Evolutionary conservation across 2,329 filamentous ascomycete species (phyloP).

Genomic region (Aaosphaeria pasadenensis): DNA sequence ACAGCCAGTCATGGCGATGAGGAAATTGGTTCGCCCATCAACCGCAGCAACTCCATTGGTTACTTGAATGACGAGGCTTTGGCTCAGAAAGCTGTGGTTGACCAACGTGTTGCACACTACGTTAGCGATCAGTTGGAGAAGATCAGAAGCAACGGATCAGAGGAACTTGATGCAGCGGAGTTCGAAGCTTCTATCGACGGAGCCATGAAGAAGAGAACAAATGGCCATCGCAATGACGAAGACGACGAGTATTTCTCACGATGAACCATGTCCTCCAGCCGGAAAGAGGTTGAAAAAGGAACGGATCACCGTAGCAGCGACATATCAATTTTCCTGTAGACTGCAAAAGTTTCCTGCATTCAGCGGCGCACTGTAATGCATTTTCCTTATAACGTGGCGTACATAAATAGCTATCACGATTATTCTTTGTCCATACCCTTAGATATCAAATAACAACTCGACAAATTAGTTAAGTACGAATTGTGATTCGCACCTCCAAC

Average conservation of each 20-base stretch:
- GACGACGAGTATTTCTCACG: background rate
- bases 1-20: conserved; percentile 37
- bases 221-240: conserved; percentile 18
- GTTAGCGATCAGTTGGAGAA: conserved; percentile 76
- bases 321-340: too few relatives aligned
- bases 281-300: too few relatives aligned
- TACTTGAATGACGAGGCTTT: conserved; percentile 53
- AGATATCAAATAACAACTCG: too few relatives aligned
- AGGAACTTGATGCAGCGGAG: conserved; percentile 57
- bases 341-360: too few relatives aligned
- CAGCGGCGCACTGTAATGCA: too few relatives aligned
- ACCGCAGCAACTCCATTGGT: conserved; percentile 47
- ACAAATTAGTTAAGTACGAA: too few relatives aligned
- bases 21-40: conserved; percentile 19
- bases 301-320: too few relatives aligned
- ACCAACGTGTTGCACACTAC: conserved; percentile 72
- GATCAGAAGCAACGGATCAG: conserved; percentile 60
- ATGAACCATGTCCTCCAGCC: too few relatives aligned
- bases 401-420: too few relatives aligned
- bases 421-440: too few relatives aligned
- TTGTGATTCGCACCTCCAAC: too few relatives aligned
- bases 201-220: conserved; percentile 16
- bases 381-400: too few relatives aligned
- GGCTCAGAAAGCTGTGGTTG: conserved; percentile 32
- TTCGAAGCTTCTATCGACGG: conserved; percentile 58